A percentile compares a stretch with the other conserved stretches of the same genome.
These are phyloP conservation scores for Mallotus nudiflorus DNA, from an alignment of 345 rosid genomes.

Conservation along the genomic window DNA sequence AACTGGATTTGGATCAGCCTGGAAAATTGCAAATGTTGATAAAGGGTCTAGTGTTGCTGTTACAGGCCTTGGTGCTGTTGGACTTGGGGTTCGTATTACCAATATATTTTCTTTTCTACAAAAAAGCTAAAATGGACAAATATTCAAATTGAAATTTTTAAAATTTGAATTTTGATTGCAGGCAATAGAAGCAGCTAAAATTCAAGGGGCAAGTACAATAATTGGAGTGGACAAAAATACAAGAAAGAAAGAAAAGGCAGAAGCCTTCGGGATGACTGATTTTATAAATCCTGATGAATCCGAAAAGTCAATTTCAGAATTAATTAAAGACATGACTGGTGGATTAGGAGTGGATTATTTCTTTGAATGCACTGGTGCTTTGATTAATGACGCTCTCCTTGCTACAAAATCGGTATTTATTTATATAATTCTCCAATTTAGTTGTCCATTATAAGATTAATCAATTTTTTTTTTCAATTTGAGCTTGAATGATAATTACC, in stretches of 20 bases:
- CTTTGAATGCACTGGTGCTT: constrained; percentile 59
- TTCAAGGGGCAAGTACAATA: constrained; percentile 50
- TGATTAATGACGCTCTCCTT: constrained; percentile 44
- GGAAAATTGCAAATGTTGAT: constrained; percentile 59
- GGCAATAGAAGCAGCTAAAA: constrained; percentile 59
- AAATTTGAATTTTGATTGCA: constrained; percentile 3
- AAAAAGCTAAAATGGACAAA: no score
- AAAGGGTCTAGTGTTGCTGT: constrained; percentile 58
- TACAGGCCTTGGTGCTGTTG: constrained; percentile 78
- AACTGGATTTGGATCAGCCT: constrained; percentile 68
- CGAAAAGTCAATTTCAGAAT: constrained; percentile 32
- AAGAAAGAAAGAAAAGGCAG: constrained; percentile 33
- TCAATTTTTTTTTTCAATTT: no score
- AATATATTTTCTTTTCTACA: not conserved
- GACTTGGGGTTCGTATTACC: constrained; percentile 47
- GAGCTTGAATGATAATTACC: no score
- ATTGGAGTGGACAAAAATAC: constrained; percentile 61
- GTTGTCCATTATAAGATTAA: no score
- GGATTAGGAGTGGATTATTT: constrained; percentile 58
- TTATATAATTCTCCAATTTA: no score
- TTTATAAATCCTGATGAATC: constrained; percentile 53
- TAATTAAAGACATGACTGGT: constrained; percentile 37
- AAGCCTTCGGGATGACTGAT: constrained; percentile 49
- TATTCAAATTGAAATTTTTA: no score
- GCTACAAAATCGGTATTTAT: constrained; percentile 52